Conservation (phyloP, 108 stramenopile genomes). For the Schizochytrium sp. region DNA sequence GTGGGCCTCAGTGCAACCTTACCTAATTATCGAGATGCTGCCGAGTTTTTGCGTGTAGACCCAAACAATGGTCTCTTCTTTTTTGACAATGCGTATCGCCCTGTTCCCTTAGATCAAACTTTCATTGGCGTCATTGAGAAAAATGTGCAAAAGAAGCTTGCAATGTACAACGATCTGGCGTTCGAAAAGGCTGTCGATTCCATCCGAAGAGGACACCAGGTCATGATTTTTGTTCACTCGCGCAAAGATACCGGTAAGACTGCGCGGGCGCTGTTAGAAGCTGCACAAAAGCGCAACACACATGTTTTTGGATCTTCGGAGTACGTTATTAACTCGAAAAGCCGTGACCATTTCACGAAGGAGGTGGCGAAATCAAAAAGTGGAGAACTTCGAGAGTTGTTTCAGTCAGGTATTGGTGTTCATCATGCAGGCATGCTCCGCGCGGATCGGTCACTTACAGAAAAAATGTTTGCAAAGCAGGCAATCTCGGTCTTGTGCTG, state of each 20-base stretch:
- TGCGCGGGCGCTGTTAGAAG: slow-evolving; percentile 84
- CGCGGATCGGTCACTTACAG: slow-evolving; percentile 90
- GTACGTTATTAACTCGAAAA: not conserved
- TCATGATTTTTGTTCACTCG: slow-evolving; percentile 99
- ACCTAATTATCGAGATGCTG: slow-evolving; percentile 95
- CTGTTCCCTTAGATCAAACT: slow-evolving; percentile 95
- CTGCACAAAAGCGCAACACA: slow-evolving; percentile 77
- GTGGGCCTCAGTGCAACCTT: slow-evolving; percentile 98
- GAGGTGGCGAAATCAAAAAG: slow-evolving; percentile 86
- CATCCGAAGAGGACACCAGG: slow-evolving; percentile 92
- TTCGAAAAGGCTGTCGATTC: slow-evolving; percentile 90
- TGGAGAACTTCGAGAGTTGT: slow-evolving; percentile 86
- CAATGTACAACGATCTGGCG: slow-evolving; percentile 90
- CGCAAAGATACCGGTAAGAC: slow-evolving; percentile 95
- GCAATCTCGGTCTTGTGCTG: slow-evolving; percentile 95
- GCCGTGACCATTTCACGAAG: slow-evolving; percentile 58
- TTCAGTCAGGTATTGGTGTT: slow-evolving; percentile 91
- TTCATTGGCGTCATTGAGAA: slow-evolving; percentile 94
- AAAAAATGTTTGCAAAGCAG: slow-evolving; percentile 93
- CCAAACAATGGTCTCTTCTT: slow-evolving; percentile 81
- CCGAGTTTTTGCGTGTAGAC: slow-evolving; percentile 82
- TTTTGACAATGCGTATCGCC: slow-evolving; percentile 97
- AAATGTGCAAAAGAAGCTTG: slow-evolving; percentile 79
- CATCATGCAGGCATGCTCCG: slow-evolving; percentile 99
- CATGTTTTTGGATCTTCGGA: not conserved